These are phyloP conservation scores for Nothopassalora personata DNA, from an alignment of 2,329 filamentous ascomycete species.

Conservation along the genomic window DNA sequence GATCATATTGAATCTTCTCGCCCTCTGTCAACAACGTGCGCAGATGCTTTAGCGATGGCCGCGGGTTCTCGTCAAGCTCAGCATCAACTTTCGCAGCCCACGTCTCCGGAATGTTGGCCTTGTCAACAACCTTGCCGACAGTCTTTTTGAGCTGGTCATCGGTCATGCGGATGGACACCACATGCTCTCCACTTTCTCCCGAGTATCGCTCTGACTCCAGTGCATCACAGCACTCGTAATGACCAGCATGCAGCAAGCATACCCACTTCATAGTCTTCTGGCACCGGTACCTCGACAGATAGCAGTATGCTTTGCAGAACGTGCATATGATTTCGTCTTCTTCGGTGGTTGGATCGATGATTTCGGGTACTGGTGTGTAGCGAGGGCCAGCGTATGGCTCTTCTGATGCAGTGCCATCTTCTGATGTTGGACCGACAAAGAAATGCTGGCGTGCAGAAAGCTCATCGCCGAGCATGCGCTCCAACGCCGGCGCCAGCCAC, in stretches of 20 bases:
- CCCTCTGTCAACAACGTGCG: constrained; percentile 83
- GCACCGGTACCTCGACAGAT: constrained; percentile 85
- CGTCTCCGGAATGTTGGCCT: constrained; percentile 74
- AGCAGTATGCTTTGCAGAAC: constrained; percentile 88
- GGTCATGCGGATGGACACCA: constrained; percentile 70
- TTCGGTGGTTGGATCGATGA: constrained; percentile 62
- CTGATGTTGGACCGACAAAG: constrained; percentile 44
- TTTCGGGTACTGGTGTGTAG: constrained; percentile 53
- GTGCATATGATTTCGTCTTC: constrained; percentile 91
- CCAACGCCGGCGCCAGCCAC: constrained; percentile 85
- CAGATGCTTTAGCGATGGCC: constrained; percentile 78
- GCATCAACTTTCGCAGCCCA: constrained; percentile 91
- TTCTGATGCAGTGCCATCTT: constrained; percentile 40
- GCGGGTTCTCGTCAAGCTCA: constrained; percentile 74
- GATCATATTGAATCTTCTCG: constrained; percentile 88
- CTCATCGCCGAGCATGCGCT: constrained; percentile 72
- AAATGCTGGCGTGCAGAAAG: constrained; percentile 63
- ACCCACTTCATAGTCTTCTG: constrained; percentile 72
- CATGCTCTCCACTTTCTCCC: constrained; percentile 54
- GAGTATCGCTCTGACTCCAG: constrained; percentile 62
- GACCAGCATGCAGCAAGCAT: constrained; percentile 77
- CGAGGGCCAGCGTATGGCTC: constrained; percentile 30
- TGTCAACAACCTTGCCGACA: constrained; percentile 75
- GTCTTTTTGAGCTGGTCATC: constrained; percentile 62
- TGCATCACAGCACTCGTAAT: constrained; percentile 71